phyloP scores from a whole-genome alignment of 345 rosid species.

The Schrenkiella parvula region DNA sequence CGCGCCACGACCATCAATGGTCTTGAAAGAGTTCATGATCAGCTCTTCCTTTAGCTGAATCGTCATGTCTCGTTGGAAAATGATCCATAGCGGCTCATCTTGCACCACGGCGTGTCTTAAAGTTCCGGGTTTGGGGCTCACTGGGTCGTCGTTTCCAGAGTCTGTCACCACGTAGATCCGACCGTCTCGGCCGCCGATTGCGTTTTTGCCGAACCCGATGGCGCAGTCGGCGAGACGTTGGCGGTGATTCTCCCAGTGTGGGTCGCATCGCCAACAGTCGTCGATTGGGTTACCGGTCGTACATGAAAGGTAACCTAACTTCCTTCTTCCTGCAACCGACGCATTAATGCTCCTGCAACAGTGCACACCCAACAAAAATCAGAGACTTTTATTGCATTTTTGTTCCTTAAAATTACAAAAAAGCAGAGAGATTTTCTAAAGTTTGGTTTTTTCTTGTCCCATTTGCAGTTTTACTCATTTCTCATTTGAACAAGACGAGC shows the following conservation, averaged over 20 bases:
- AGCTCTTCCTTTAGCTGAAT: constrained; percentile 66
- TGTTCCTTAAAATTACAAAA: background rate
- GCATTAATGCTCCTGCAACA: constrained; percentile 58
- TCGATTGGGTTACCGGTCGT: constrained; percentile 76
- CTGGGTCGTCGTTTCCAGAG: constrained; percentile 53
- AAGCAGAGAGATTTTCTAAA: constrained; percentile 2
- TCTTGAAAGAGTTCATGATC: constrained; percentile 79
- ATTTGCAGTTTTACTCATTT: background rate
- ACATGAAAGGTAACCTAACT: constrained; percentile 62
- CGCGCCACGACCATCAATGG: constrained; percentile 74
- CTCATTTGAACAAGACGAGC: background rate
- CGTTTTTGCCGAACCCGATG: constrained; percentile 78
- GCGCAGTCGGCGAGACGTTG: constrained; percentile 71
- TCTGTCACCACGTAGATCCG: constrained; percentile 67
- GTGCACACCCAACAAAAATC: background rate
- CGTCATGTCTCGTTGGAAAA: constrained; percentile 70
- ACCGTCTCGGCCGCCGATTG: constrained; percentile 74
- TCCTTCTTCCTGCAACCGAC: constrained; percentile 46
- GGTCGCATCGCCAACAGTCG: constrained; percentile 90
- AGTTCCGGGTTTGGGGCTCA: constrained; percentile 68
- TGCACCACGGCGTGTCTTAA: constrained; percentile 66
- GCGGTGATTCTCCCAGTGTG: constrained; percentile 65
- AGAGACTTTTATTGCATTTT: background rate
- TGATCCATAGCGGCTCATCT: constrained; percentile 80
- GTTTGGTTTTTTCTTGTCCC: background rate